Conservation (phyloP, 345 rosid genomes). For the Brassica nigra region DNA sequence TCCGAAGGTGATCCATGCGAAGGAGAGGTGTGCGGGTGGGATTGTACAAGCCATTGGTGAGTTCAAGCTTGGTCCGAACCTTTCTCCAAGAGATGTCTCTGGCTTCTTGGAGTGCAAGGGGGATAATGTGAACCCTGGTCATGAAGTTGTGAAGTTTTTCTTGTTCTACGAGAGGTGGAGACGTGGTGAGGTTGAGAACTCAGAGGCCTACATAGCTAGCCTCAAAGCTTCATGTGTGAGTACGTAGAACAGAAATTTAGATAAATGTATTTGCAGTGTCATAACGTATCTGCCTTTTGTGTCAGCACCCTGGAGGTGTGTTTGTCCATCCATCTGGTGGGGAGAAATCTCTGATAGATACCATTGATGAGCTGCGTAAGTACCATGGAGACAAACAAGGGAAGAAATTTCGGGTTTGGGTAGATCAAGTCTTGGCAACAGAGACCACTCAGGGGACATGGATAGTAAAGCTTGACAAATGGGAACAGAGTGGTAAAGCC, state of each 20-base stretch:
- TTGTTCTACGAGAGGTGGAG: conserved; percentile 89
- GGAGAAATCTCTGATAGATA: conserved; percentile 58
- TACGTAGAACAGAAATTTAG: conserved; percentile 13
- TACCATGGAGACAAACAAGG: conserved; percentile 80
- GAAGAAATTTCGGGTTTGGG: conserved; percentile 75
- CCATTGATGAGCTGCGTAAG: conserved; percentile 51
- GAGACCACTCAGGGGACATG: conserved; percentile 62
- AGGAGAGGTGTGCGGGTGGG: conserved; percentile 90
- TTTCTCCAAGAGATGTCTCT: conserved; percentile 78
- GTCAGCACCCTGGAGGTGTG: conserved; percentile 61
- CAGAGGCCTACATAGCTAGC: conserved; percentile 59
- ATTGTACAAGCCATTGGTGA: conserved; percentile 89
- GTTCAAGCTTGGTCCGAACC: conserved; percentile 82
- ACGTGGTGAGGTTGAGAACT: conserved; percentile 81
- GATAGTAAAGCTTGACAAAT: conserved; percentile 74
- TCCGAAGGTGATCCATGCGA: conserved; percentile 82
- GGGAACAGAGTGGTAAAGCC: conserved; percentile 69
- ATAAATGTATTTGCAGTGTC: not conserved
- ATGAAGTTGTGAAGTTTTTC: conserved; percentile 72
- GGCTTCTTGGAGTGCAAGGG: conserved; percentile 44
- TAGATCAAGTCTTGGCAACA: conserved; percentile 63
- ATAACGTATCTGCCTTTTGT: not conserved
- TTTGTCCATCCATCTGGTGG: conserved; percentile 74
- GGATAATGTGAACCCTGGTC: conserved; percentile 51
- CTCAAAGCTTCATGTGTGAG: conserved; percentile 76